Conservation (phyloP, 2,329 filamentous ascomycete genomes). For the Microthyrium microscopicum region DNA sequence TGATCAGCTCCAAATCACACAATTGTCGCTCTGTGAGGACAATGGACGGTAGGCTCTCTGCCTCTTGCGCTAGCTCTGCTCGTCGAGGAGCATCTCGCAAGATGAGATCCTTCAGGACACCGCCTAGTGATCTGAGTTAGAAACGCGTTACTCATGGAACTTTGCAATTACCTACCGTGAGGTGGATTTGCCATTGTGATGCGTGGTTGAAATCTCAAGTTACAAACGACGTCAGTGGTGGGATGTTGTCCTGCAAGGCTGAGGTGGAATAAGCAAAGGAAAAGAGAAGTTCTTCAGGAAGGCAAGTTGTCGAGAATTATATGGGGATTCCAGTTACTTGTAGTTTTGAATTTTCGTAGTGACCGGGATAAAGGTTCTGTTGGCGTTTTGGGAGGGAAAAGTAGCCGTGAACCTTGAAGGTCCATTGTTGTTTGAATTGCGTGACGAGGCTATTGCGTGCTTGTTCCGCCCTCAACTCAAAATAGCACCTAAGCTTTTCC, state of each 20-base stretch:
- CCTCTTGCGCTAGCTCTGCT: conserved; percentile 62
- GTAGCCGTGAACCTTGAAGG: no score
- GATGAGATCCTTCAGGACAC: conserved; percentile 93
- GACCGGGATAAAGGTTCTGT: not conserved
- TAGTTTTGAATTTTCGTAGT: no score
- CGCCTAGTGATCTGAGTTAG: conserved; percentile 35
- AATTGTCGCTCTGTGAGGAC: conserved; percentile 84
- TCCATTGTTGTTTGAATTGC: no score
- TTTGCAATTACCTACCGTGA: conserved; percentile 24
- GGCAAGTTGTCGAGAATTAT: not conserved
- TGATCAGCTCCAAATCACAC: conserved; percentile 91
- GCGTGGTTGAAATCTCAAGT: not conserved
- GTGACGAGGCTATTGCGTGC: no score
- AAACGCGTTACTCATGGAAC: not conserved
- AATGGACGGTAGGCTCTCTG: conserved; percentile 72
- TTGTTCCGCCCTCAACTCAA: no score
- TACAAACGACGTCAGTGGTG: not conserved
- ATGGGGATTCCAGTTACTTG: not conserved
- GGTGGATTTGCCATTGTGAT: conserved; percentile 33
- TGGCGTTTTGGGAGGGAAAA: not conserved
- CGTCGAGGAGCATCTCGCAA: conserved; percentile 79
- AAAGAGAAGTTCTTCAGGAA: not conserved
- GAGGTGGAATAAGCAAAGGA: not conserved
- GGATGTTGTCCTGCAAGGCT: no score
- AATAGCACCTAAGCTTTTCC: no score